A percentile compares a stretch with the other conserved stretches of the same genome.
These are phyloP conservation scores for Botrytis byssoidea DNA, from an alignment of 2,329 filamentous ascomycete genomes.

Conservation along the genomic window DNA sequence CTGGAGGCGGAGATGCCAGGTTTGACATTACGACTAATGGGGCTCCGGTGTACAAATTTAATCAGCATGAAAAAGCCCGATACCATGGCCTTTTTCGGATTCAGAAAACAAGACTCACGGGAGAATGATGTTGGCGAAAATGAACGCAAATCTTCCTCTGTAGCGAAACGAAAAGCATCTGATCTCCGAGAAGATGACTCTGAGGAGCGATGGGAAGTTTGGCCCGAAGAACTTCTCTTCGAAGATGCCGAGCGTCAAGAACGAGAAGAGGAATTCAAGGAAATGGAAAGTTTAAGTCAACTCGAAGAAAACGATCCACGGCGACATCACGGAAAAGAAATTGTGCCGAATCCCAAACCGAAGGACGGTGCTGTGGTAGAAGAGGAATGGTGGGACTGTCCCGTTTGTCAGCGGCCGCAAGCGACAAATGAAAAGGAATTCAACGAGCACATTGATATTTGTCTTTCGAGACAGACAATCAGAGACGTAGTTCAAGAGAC, in stretches of 20 bases:
- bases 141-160: constrained; percentile 23
- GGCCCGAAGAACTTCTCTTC: constrained; percentile 62
- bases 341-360: constrained; percentile 46
- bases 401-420: constrained; percentile 80
- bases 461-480: constrained; percentile 82
- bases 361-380: constrained; percentile 32
- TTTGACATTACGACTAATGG: constrained; percentile 82
- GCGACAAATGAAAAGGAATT: constrained; percentile 71
- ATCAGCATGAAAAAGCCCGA: constrained; percentile 81
- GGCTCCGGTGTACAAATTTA: constrained; percentile 82
- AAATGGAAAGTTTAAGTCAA: constrained; percentile 61
- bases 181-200: constrained; percentile 42
- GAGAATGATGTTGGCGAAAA: constrained; percentile 23
- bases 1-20: constrained; percentile 79
- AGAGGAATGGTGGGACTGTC: constrained; percentile 74
- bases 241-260: constrained; percentile 60
- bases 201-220: constrained; percentile 61
- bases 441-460: constrained; percentile 91
- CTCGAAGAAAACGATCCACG: constrained; percentile 34
- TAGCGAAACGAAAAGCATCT: constrained; percentile 42
- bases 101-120: constrained; percentile 42
- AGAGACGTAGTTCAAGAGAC: constrained; percentile 70
- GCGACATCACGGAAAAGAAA: constrained; percentile 52
- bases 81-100: constrained; percentile 75
- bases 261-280: constrained; percentile 58